phyloP scores from a whole-genome alignment of 768 basidiomycete species.

The Termitomyces sp. region DNA sequence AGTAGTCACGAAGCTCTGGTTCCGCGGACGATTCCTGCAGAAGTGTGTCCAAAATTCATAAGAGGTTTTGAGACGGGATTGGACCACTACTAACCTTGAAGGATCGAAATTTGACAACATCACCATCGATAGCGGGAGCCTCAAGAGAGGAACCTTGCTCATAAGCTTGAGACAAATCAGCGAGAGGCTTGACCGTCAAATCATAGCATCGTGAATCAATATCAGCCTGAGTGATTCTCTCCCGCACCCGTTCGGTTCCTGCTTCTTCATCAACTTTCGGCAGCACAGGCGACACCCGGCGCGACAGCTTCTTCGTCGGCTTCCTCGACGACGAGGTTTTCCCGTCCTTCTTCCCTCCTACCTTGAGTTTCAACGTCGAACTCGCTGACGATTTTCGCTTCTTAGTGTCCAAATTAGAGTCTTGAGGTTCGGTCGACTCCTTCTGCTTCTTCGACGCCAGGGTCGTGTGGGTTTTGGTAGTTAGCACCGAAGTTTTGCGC shows the following conservation, averaged over 20 bases:
- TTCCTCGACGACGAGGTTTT: slow-evolving; percentile 31
- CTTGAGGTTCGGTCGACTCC: slow-evolving; percentile 34
- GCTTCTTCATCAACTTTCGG: slow-evolving; percentile 55
- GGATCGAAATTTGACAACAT: slow-evolving; percentile 31
- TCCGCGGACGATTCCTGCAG: slow-evolving; percentile 48
- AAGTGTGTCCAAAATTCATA: slow-evolving; percentile 1
- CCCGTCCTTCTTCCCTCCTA: slow-evolving; percentile 30
- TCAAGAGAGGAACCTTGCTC: slow-evolving; percentile 33
- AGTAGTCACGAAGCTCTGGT: slow-evolving; percentile 53
- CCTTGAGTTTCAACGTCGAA: slow-evolving; percentile 24
- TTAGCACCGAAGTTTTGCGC: slow-evolving; percentile 55
- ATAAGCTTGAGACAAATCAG: slow-evolving; percentile 71
- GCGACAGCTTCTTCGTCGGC: slow-evolving; percentile 30
- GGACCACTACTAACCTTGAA: slow-evolving; percentile 38
- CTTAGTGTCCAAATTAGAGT: slow-evolving; percentile 44
- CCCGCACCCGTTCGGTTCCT: slow-evolving; percentile 23
- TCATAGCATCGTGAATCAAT: slow-evolving; percentile 78
- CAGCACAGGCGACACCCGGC: slow-evolving; percentile 54
- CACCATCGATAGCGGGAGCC: slow-evolving; percentile 25
- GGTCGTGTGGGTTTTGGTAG: slow-evolving; percentile 41
- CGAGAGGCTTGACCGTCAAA: slow-evolving; percentile 70
- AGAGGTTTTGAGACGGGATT: neutral
- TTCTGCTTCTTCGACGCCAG: slow-evolving; percentile 37
- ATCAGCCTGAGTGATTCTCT: slow-evolving; percentile 39
- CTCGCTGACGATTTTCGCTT: slow-evolving; percentile 50